Evolutionary conservation across 208 protist species (phyloP).

Genomic region (Lotmaria passim): DNA sequence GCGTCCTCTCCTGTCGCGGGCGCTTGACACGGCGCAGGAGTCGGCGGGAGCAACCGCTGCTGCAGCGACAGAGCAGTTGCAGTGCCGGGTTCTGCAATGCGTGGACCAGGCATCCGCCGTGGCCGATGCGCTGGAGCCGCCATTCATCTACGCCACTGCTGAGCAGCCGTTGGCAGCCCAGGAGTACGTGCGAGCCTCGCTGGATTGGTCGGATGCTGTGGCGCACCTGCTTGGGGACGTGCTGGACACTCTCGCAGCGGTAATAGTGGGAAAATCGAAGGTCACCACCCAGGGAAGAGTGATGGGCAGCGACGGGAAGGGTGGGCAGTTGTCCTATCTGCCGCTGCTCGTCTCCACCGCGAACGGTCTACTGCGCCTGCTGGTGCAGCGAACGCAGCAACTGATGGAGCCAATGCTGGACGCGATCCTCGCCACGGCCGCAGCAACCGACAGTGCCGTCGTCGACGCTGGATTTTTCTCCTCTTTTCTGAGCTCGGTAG

Average conservation of each 20-base stretch:
- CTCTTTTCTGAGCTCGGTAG: conserved; percentile 14
- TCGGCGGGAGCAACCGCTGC: neutral
- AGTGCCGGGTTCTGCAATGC: conserved; percentile 5
- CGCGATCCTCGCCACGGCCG: conserved; percentile 14
- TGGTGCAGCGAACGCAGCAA: conserved; percentile 31
- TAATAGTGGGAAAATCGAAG: no score
- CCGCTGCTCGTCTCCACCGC: conserved; percentile 22
- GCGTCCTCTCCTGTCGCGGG: neutral
- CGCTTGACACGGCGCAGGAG: neutral
- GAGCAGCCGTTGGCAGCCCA: conserved; percentile 25
- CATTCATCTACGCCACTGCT: conserved; percentile 15
- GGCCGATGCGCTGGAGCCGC: conserved; percentile 2
- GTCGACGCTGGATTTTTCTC: conserved; percentile 26
- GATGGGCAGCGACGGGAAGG: no score
- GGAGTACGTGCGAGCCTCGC: conserved; percentile 28
- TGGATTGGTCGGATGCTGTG: conserved; percentile 15
- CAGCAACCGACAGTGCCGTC: conserved; percentile 13
- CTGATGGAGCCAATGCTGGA: conserved; percentile 32
- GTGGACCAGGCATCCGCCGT: neutral
- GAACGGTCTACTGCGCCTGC: conserved; percentile 24
- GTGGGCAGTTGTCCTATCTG: no score
- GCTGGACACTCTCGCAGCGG: neutral
- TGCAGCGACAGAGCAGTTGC: conserved; percentile 1
- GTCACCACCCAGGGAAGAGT: no score
- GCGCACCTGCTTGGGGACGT: conserved; percentile 16